Conservation (phyloP, 2,329 filamentous ascomycete species). For the Diatrype stigma region DNA sequence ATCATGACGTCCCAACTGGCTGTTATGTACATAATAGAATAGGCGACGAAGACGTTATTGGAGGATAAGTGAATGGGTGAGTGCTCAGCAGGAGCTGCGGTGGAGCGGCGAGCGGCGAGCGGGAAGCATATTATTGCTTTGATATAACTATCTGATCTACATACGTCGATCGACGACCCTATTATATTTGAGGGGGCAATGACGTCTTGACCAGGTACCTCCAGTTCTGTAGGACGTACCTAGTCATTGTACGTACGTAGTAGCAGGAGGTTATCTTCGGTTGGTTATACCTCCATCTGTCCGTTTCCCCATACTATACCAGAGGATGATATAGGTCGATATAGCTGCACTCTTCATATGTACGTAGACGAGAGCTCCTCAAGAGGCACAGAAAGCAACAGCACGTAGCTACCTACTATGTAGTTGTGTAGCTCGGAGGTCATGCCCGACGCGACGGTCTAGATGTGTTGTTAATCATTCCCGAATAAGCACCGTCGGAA, state of each 20-base stretch:
- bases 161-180: not conserved
- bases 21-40: not conserved
- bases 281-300: too few relatives aligned
- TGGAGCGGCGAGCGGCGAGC: too few relatives aligned
- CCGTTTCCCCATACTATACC: too few relatives aligned
- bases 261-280: too few relatives aligned
- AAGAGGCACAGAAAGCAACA: too few relatives aligned
- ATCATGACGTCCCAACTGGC: too few relatives aligned
- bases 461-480: not conserved
- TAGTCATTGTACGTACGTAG: not conserved
- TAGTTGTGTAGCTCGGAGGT: not conserved
- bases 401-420: too few relatives aligned
- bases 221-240: not conserved
- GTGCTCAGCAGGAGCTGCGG: not conserved
- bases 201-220: not conserved
- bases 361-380: too few relatives aligned
- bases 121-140: not conserved
- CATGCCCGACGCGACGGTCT: not conserved
- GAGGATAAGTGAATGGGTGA: not conserved
- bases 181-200: not conserved
- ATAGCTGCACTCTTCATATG: too few relatives aligned
- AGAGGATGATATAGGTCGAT: too few relatives aligned
- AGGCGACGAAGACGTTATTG: not conserved
- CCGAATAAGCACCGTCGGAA: not conserved
- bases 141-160: not conserved